Percentiles rank a stretch among this genome's conserved stretches.
These are phyloP conservation scores for Polytrichum formosum DNA, from an alignment of 225 moss, liverwort and hornwort species.

Conservation along the genomic window DNA sequence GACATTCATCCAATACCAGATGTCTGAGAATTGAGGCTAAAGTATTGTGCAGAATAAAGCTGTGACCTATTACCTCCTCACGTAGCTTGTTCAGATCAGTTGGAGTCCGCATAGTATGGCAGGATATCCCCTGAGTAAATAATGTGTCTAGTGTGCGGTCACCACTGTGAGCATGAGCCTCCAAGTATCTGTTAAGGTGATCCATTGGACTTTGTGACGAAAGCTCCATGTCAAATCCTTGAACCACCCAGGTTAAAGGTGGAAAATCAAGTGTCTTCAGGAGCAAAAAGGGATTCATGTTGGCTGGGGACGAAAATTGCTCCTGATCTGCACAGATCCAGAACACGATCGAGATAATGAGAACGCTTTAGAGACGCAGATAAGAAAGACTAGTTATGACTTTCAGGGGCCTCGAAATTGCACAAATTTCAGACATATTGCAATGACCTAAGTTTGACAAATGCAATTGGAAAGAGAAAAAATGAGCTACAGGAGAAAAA, in stretches of 20 bases:
- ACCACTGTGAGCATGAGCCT: conserved; percentile 90
- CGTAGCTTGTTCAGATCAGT: conserved; percentile 85
- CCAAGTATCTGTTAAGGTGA: conserved; percentile 82
- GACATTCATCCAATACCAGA: too few species aligned
- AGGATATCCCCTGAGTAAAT: conserved; percentile 84
- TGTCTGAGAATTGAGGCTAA: too few species aligned
- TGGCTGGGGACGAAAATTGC: conserved; percentile 59
- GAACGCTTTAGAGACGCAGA: neutral
- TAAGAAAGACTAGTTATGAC: neutral
- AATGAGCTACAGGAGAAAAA: neutral
- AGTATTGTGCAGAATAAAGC: too few species aligned
- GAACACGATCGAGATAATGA: conserved; percentile 1
- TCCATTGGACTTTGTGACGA: conserved; percentile 74
- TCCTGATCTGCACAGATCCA: conserved; percentile 53
- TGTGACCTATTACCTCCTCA: conserved; percentile 45
- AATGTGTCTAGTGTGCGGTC: conserved; percentile 92
- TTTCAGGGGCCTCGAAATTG: neutral
- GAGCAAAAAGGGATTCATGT: conserved; percentile 71
- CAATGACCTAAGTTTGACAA: neutral
- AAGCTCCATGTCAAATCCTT: conserved; percentile 94
- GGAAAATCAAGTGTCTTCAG: conserved; percentile 88
- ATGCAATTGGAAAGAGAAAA: neutral
- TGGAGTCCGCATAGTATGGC: conserved; percentile 86
- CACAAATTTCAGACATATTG: neutral
- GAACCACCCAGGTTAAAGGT: conserved; percentile 95